A percentile compares a stretch with the other conserved stretches of the same genome.
These are phyloP conservation scores for Scenedesmus sp. DNA, from an alignment of 163 green algal species.

Conservation along the genomic window DNA sequence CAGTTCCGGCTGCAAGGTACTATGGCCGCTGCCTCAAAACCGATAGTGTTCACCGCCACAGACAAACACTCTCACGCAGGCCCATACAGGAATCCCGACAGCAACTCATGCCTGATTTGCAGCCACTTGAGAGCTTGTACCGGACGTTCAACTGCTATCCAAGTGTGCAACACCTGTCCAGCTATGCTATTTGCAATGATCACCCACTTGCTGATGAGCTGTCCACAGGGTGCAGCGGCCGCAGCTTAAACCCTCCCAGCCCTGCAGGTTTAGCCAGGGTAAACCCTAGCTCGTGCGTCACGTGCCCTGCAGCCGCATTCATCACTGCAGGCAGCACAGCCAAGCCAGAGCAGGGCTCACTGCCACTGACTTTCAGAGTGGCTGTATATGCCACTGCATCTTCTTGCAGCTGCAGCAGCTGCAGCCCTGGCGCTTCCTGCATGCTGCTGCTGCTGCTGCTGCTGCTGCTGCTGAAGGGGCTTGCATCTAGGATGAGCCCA, in stretches of 20 bases:
- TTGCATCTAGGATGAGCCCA: not conserved
- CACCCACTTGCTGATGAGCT: not conserved
- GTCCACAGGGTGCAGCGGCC: slow-evolving; percentile 15
- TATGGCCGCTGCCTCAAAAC: too few species aligned
- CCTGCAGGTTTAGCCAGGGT: not conserved
- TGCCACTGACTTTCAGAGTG: not conserved
- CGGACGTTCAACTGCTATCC: too few species aligned
- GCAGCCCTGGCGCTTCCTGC: not conserved
- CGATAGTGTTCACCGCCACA: too few species aligned
- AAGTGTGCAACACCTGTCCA: too few species aligned
- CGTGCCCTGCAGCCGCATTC: not conserved
- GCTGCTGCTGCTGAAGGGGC: not conserved
- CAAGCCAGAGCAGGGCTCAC: not conserved
- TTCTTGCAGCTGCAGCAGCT: not conserved
- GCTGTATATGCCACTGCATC: not conserved
- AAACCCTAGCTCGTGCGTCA: slow-evolving; percentile 5
- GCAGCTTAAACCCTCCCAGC: not conserved
- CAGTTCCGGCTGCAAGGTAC: too few species aligned
- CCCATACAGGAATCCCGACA: too few species aligned
- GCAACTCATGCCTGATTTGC: too few species aligned
- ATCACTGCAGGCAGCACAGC: not conserved
- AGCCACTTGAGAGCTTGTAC: too few species aligned
- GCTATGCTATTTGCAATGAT: too few species aligned
- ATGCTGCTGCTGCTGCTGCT: slow-evolving; percentile 6
- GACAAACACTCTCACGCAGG: too few species aligned